Evolutionary conservation across 768 basidiomycete genomes (phyloP).

Genomic region (Xerocomellus amylosporus): DNA sequence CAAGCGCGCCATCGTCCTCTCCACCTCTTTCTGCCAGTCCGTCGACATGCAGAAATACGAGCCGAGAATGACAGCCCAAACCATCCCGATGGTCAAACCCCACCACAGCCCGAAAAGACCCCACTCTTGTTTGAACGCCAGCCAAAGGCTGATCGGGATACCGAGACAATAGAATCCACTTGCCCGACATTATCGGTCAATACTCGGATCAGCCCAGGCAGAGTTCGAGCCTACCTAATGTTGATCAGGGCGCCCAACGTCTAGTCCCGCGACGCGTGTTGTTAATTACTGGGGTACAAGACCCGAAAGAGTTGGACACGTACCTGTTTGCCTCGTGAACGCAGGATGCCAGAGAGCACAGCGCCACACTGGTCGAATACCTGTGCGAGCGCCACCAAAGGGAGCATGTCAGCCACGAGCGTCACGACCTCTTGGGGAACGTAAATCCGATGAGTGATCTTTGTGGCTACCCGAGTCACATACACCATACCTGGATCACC

Average conservation of each 20-base stretch:
- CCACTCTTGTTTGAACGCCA: conserved; percentile 61
- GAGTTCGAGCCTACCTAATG: conserved; percentile 47
- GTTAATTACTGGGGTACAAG: background rate
- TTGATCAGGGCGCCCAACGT: conserved; percentile 79
- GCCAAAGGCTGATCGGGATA: conserved; percentile 76
- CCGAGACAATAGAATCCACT: conserved; percentile 79
- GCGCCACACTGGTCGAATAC: conserved; percentile 76
- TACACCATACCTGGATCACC: conserved; percentile 46
- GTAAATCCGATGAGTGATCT: background rate
- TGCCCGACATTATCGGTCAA: background rate
- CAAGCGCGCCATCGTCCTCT: conserved; percentile 55
- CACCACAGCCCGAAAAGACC: conserved; percentile 81
- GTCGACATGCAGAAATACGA: conserved; percentile 50
- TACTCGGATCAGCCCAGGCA: too few species aligned
- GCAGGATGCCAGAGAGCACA: conserved; percentile 74
- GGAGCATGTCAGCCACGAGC: conserved; percentile 62
- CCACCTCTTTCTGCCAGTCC: conserved; percentile 69
- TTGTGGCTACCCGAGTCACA: background rate
- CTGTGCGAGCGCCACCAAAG: conserved; percentile 74
- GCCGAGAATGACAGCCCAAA: conserved; percentile 10
- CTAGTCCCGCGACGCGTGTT: conserved; percentile 29
- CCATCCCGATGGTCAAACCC: conserved; percentile 59
- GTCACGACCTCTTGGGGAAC: conserved; percentile 21
- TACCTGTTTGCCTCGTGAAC: conserved; percentile 79
- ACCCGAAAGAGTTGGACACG: background rate